phyloP scores from a whole-genome alignment of 345 rosid species.

The Aegle marmelos region DNA sequence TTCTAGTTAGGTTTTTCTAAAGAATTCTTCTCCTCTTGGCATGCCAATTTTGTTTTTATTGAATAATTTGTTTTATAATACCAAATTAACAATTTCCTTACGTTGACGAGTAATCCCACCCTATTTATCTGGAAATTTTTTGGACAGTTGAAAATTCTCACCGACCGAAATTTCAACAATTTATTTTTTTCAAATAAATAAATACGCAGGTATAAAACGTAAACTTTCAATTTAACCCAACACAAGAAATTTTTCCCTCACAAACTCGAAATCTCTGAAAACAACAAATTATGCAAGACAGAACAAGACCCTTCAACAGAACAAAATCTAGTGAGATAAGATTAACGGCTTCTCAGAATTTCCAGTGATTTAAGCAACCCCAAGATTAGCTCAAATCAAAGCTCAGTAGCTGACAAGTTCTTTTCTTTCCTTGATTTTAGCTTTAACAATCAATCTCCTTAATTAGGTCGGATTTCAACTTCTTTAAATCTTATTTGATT shows the following conservation, averaged over 20 bases:
- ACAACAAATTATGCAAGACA: neutral
- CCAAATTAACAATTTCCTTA: neutral
- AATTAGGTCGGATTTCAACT: slow-evolving; percentile 60
- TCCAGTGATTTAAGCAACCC: slow-evolving; percentile 62
- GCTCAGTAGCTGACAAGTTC: slow-evolving; percentile 56
- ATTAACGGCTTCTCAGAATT: slow-evolving; percentile 52
- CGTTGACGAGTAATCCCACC: neutral
- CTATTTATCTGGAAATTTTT: neutral
- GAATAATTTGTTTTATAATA: neutral
- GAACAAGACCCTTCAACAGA: slow-evolving; percentile 36
- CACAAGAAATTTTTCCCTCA: neutral
- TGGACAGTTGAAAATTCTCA: neutral
- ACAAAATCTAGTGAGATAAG: slow-evolving; percentile 28
- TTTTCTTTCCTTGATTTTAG: slow-evolving; percentile 39
- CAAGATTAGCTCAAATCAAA: slow-evolving; percentile 28
- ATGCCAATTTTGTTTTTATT: neutral
- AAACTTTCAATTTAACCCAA: slow-evolving; percentile 25
- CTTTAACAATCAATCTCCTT: slow-evolving; percentile 21
- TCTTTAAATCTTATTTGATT: slow-evolving; percentile 28
- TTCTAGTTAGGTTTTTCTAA: neutral
- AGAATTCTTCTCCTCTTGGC: neutral
- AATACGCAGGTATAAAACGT: slow-evolving; percentile 12
- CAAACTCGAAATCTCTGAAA: neutral
- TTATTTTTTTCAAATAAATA: neutral
- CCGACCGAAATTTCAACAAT: neutral